Evolutionary conservation across 768 basidiomycete genomes (phyloP).

Genomic region (Boletus reticulatus): DNA sequence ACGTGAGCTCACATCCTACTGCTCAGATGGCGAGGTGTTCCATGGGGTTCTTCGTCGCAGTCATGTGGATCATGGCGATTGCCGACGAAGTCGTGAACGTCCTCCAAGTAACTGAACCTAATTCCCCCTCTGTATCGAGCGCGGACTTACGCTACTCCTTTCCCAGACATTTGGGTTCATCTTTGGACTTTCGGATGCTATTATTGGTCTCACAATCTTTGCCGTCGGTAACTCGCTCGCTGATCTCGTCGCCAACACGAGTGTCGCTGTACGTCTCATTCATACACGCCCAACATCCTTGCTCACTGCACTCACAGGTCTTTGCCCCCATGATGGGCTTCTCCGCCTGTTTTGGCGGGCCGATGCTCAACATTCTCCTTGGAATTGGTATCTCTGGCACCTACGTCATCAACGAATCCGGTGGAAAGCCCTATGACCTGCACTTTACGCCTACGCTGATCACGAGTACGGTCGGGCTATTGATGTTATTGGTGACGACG

Average conservation of each 20-base stretch:
- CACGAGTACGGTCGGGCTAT: conserved; percentile 80
- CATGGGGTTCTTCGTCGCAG: conserved; percentile 86
- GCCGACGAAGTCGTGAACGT: conserved; percentile 95
- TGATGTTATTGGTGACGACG: conserved; percentile 71
- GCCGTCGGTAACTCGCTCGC: conserved; percentile 96
- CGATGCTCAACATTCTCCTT: conserved; percentile 88
- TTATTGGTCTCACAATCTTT: conserved; percentile 95
- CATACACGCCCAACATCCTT: not conserved
- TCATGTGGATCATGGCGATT: conserved; percentile 98
- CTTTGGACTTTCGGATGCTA: conserved; percentile 94
- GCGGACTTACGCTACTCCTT: conserved; percentile 1
- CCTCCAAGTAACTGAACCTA: conserved; percentile 58
- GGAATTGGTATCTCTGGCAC: conserved; percentile 92
- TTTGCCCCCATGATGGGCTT: conserved; percentile 95
- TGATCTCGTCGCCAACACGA: conserved; percentile 96
- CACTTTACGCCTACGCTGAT: conserved; percentile 81
- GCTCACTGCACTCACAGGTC: conserved; percentile 38
- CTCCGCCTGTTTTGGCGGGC: conserved; percentile 91
- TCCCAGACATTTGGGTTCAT: conserved; percentile 86
- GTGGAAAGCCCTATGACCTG: conserved; percentile 58
- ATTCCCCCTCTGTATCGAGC: not conserved
- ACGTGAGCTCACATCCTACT: conserved; percentile 53
- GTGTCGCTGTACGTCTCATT: conserved; percentile 67
- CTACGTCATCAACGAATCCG: conserved; percentile 69
- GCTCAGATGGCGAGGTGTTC: conserved; percentile 74